Percentiles rank a stretch among this genome's conserved stretches.
Evolutionary conservation across 73 alveolate species (phyloP).

Genomic region (Effrenium voratum): DNA sequence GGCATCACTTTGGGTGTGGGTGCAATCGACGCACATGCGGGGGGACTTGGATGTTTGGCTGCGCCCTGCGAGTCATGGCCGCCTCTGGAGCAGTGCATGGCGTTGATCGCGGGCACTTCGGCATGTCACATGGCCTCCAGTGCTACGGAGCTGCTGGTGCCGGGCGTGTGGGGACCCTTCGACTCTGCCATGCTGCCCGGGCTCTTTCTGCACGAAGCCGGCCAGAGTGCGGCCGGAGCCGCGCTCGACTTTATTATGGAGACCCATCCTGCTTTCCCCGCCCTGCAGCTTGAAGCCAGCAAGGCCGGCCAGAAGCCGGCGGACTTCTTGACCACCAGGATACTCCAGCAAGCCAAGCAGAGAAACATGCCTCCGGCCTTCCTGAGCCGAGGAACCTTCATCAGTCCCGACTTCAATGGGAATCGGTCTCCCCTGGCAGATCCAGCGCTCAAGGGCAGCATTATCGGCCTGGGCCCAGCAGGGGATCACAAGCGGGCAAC

Average conservation of each 20-base stretch:
- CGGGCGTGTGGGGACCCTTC: conserved; percentile 76
- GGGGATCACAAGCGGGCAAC: conserved; percentile 47
- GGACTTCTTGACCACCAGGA: background rate
- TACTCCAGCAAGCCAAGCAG: background rate
- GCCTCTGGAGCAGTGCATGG: conserved; percentile 31
- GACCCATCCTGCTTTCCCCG: conserved; percentile 31
- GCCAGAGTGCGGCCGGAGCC: conserved; percentile 76
- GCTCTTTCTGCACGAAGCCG: conserved; percentile 63
- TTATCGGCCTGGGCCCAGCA: conserved; percentile 54
- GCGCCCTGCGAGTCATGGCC: background rate
- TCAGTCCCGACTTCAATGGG: conserved; percentile 85
- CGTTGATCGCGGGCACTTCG: conserved; percentile 59
- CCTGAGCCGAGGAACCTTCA: conserved; percentile 21
- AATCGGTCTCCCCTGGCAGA: conserved; percentile 68
- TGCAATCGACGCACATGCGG: conserved; percentile 74
- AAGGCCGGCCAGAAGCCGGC: background rate
- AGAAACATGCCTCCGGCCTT: background rate
- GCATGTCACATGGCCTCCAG: conserved; percentile 84
- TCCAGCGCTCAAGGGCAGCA: conserved; percentile 47
- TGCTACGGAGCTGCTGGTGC: background rate
- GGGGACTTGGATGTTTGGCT: conserved; percentile 49
- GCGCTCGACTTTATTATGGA: conserved; percentile 49
- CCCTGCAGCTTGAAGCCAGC: background rate
- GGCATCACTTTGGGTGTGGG: conserved; percentile 56
- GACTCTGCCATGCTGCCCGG: conserved; percentile 80